Evolutionary conservation across 306 rosid genomes (phyloP).

Genomic region (Cicer arietinum): DNA sequence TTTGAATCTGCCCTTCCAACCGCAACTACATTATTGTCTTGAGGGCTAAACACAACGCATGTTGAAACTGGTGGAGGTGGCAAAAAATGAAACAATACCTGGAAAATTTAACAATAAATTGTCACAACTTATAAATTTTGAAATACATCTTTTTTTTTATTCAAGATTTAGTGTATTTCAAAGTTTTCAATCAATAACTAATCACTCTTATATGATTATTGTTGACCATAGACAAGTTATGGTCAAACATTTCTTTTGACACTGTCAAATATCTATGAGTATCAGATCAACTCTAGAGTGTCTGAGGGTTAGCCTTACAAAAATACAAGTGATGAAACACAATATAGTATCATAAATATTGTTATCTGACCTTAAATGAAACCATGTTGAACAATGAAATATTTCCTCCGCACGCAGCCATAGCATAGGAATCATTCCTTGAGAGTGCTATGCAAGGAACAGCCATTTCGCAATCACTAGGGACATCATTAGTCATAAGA

Average conservation of each 20-base stretch:
- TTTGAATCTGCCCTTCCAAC: constrained; percentile 77
- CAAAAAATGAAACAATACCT: constrained; percentile 70
- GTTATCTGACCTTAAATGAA: constrained; percentile 8
- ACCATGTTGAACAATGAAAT: constrained; percentile 53
- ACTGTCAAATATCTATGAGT: no score
- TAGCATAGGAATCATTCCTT: constrained; percentile 58
- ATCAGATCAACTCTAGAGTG: no score
- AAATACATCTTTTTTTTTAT: not conserved
- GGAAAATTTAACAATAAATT: constrained; percentile 16
- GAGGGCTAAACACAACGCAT: constrained; percentile 68
- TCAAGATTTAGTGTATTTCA: no score
- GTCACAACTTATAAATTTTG: constrained; percentile 21
- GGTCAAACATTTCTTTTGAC: no score
- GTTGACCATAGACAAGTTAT: no score
- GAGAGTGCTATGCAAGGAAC: constrained; percentile 66
- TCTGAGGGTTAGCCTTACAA: no score
- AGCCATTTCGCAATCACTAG: constrained; percentile 34
- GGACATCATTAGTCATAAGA: constrained; percentile 29
- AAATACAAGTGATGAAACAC: not conserved
- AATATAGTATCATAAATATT: not conserved
- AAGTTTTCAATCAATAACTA: no score
- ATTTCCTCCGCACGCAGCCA: constrained; percentile 65
- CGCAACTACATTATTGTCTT: constrained; percentile 76
- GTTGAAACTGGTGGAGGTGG: constrained; percentile 72
- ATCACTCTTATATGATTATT: no score